Evolutionary conservation across 108 stramenopile species (phyloP), one percentile per base, ranked within the genome.

Genomic region (Pseudonitzschia delicatissima): DNA sequence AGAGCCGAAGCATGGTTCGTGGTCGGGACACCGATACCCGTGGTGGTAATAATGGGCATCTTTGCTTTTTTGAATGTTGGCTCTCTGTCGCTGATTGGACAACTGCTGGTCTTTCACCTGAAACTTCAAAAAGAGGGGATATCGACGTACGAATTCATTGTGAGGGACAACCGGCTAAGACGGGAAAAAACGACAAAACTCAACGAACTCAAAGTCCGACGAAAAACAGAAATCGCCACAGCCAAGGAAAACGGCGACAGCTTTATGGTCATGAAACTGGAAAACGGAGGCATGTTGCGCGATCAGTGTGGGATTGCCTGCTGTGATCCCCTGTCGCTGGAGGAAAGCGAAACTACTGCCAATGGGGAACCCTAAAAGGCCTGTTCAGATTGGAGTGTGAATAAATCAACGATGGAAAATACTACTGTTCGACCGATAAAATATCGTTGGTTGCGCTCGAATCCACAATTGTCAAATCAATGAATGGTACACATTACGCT

Each of bases 141-240:
- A n/a, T 86, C 92, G n/a, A 96, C 96, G 4, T 96, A 95, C 62
- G 74, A 90, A 68, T 96, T 78, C 65, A 94, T 96, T 67, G 68
- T 91, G 6, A 57, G 66, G 57, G 88, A 89, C 60, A 76, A 72
- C 25, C 76, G 80, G 37, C 21, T 50, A 28, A 78, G 86, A 67
- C 70, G 88, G 31, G 86, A 85, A 65, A 45, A 40, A 21, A 26
- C 69, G 11, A 66, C 64, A 40, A 31, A 64, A 25, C 79, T 77
- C 45, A 69, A 77, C 57, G 82, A 83, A 55, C 61, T 74, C 12
- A 67, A 59, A 44, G 45, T 58, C 28, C 69, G 62, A 44, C 75
- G 86, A 58, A 67, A 37, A 59, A 12, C 33, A 26, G 68, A 83
- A 42, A 70, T 72, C 71, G 58, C 23, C 4, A 27, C 40, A 29